Conservation (phyloP, 768 basidiomycete species). For the Tricholoma furcatifolium region DNA sequence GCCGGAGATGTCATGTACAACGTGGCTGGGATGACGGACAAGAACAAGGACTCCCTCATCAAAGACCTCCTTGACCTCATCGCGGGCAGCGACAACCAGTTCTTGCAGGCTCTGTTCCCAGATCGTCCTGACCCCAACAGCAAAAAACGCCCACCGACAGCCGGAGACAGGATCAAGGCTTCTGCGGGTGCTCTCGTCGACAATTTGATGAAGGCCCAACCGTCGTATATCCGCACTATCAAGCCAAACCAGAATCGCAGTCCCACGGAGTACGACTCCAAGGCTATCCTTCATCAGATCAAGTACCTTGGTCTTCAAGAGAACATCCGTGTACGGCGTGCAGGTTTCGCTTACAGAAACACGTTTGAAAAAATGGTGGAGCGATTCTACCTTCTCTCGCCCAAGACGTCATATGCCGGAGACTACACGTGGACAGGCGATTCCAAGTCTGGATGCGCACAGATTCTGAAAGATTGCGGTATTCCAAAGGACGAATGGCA, state of each 20-base stretch:
- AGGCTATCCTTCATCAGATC: constrained; percentile 97
- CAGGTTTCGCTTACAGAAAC: constrained; percentile 97
- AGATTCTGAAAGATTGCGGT: constrained; percentile 92
- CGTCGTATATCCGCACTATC: constrained; percentile 98
- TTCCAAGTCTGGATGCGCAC: constrained; percentile 85
- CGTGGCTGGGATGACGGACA: constrained; percentile 97
- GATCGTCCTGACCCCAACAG: constrained; percentile 94
- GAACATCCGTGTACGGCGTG: constrained; percentile 95
- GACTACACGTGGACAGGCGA: constrained; percentile 98
- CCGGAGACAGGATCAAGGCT: constrained; percentile 95
- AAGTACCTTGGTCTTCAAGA: constrained; percentile 99
- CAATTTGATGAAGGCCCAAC: constrained; percentile 96
- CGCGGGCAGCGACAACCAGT: constrained; percentile 74
- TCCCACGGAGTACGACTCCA: constrained; percentile 85
- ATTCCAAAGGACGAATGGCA: constrained; percentile 99
- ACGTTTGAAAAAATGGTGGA: constrained; percentile 99
- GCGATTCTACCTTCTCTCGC: constrained; percentile 93
- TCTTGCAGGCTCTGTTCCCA: constrained; percentile 87
- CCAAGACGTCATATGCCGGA: constrained; percentile 95
- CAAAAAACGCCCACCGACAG: constrained; percentile 97
- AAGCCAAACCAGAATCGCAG: constrained; percentile 98
- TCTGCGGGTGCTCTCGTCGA: constrained; percentile 97
- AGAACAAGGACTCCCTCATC: constrained; percentile 97
- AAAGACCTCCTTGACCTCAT: constrained; percentile 94
- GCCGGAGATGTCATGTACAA: constrained; percentile 99